phyloP scores from a whole-genome alignment of 2,329 filamentous ascomycete genomes.

The Colletotrichum sp. region DNA sequence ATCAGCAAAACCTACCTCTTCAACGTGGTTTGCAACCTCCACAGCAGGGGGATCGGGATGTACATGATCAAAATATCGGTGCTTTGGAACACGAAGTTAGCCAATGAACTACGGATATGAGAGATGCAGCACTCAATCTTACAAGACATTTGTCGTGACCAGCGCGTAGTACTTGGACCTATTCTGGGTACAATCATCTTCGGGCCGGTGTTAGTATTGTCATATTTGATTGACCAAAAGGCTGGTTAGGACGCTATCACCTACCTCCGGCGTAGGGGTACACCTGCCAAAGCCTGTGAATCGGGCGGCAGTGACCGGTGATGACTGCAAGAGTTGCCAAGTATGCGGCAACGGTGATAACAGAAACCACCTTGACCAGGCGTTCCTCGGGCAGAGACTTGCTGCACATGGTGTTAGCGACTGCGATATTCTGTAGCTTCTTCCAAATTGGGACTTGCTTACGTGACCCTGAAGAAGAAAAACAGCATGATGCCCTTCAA shows the following conservation, averaged over 20 bases:
- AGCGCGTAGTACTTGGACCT: conserved; percentile 13
- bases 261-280: conserved; percentile 10
- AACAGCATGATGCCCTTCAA: conserved; percentile 18
- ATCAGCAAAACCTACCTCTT: neutral
- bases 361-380: conserved; percentile 1
- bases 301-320: conserved; percentile 5
- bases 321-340: conserved; percentile 7
- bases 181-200: conserved; percentile 15
- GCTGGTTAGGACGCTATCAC: neutral
- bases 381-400: conserved; percentile 15
- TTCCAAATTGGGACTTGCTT: neutral
- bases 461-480: conserved; percentile 14
- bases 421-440: neutral
- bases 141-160: conserved; percentile 8
- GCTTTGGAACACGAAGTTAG: neutral
- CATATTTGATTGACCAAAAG: neutral
- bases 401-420: neutral
- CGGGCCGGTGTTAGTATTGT: neutral
- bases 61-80: conserved; percentile 17
- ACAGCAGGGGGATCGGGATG: conserved; percentile 10
- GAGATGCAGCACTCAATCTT: neutral
- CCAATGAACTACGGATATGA: no score
- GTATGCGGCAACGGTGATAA: neutral
- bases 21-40: conserved; percentile 10
- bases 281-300: conserved; percentile 11